Base-by-base conservation (phyloP, 2,329 filamentous ascomycete genomes). In the Knufia fluminis region DNA sequence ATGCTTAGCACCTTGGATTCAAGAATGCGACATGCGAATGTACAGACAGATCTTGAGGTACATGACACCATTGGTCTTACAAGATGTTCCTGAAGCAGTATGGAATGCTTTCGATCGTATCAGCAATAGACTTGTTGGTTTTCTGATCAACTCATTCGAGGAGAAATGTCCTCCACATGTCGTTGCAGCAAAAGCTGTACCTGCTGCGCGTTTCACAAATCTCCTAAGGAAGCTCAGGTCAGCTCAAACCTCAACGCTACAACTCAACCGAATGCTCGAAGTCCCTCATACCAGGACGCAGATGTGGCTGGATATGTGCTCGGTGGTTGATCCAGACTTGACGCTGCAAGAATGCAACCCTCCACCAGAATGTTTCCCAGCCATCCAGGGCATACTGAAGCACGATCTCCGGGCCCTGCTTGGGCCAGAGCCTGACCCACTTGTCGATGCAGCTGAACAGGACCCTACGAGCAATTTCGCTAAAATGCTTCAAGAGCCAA, bases 31-130 rank as follows among this genome's bases (percentile, higher is more conserved):
- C 65, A 94, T 92, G 69, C 77, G 91, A 28, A 86, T 96, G 70
- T 98, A 98, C 64, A 89, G 97, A 65, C 89, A 90, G 58, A 95
- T 97, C 85, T 89, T 96, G 70, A 83, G 84, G 48, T 94, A 96
- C 53, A 81, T 97, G 35, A 85, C 86, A 1, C 82, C 83, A n/a
- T 74, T 97, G 35, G 92, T 88, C 3, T 76, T 96, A 6, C 90
- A 97, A 64, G 90, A 95, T 12, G 84, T 94, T 3, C 92, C 92
- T 1, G 86, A 90, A 51, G 78, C 83, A 2, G 90, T 97, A 4
- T 74, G 96, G 52, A 86, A 90, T 60, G 89, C 90, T 1, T 77
- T 98, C 26, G 81, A 86, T 57, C 91, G 83, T 57, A 94, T 98
- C 50, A 90, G 89, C 1, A 82, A 87, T 59, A 79, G 79, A 39